phyloP scores from a whole-genome alignment of 129 eudicot genomes.

The Oenanthe sinensis region DNA sequence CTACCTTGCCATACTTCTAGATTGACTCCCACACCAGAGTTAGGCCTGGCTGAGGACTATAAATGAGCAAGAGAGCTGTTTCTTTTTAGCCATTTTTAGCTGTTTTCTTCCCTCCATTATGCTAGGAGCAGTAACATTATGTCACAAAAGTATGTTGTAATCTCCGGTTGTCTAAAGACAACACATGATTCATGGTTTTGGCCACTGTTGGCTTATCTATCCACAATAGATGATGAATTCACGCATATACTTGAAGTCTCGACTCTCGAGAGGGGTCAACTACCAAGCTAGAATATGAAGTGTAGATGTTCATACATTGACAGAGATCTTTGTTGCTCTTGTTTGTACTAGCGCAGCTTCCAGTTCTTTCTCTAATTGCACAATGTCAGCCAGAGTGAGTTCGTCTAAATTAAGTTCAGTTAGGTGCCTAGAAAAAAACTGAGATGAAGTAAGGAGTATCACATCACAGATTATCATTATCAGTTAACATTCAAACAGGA shows the following conservation, averaged over 20 bases:
- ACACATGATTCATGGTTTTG: background rate
- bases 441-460: background rate
- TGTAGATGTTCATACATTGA: background rate
- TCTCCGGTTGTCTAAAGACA: background rate
- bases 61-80: background rate
- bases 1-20: background rate
- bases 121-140: background rate
- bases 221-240: background rate
- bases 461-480: background rate
- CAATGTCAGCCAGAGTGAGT: slow-evolving; percentile 28
- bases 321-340: slow-evolving; percentile 24
- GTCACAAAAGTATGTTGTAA: background rate
- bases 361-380: slow-evolving; percentile 47
- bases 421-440: slow-evolving; percentile 30
- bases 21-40: background rate
- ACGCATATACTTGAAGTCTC: background rate
- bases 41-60: background rate
- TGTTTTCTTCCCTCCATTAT: no score
- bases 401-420: slow-evolving; percentile 21
- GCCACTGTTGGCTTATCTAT: background rate
- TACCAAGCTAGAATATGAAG: background rate
- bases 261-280: no score
- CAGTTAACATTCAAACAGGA: background rate
- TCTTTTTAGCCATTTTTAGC: background rate
- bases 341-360: slow-evolving; percentile 33